Evolutionary conservation across 495 filamentous ascomycete genomes (phyloP), one percentile per base, ranked within the genome.

Genomic region (Aspergillus wentii): DNA sequence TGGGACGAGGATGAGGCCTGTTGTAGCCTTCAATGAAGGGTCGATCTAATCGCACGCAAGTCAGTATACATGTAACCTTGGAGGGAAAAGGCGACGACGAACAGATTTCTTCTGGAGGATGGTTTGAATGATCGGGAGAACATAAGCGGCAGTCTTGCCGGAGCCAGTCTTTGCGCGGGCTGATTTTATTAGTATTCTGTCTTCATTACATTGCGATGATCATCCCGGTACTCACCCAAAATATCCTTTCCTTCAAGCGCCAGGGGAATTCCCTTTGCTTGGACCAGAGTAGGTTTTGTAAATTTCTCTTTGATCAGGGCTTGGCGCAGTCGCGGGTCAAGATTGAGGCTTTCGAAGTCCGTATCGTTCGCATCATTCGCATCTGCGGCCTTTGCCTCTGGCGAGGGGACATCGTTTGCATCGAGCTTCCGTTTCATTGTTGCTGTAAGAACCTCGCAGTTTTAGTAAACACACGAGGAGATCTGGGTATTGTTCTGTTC

Each of bases 71-170:
- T 33, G 23, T 20, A 8, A 9, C 16, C 14, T 16, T 7, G 14
- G 41, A 29, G 4, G 9, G n/a, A 17, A 17, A 8, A 22, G 45
- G 27, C 44, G 27, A 30, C 11, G 8, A 54, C 75, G 36, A 57
- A 85, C 84, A 49, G 69, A 54, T 67, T 95, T 95, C 35, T 74
- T 75, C 49, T 79, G 80, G 8, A 98, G 71, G 35, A 95, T 86
- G 16, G 72, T 69, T 46, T 94, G 83, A 26, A 97, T 62, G 26
- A 95, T 74, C 1, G 92, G 92, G 17, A 97, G 74, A n/a, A 95
- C 70, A 62, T 98, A 98, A 35, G 92, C 92, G n/a, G 86, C 85
- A 4, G 92, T 98, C 66, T 98, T 98, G 31, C 92, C 91, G 14
- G 88, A 92, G 18, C 90, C 90, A 14, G 90, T 96, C 62, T 88